Base-by-base conservation (phyloP, 1,284 basidiomycete species). In the Cutaneotrichosporon sp. region DNA sequence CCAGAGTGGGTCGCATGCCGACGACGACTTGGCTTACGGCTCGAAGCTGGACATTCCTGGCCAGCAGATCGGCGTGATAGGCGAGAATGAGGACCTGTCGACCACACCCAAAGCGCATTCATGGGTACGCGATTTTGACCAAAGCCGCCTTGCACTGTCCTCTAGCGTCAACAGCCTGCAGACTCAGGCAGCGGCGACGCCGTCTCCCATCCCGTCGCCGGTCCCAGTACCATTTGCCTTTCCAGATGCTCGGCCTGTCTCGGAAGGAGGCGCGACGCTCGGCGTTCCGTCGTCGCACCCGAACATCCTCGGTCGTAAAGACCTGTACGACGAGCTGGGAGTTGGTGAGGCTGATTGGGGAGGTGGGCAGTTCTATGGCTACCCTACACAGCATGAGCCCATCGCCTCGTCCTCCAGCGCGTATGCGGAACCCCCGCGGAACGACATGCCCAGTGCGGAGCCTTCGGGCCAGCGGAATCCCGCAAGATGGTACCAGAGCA, bases 401-500 rank as follows among this genome's bases (percentile, higher is more conserved):
- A 26, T 50, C 14, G 58, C 58, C 16, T 50, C 47, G 22, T 53
- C 58, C 14, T 60, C 58, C 36, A 52, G 42, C 42, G 21, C 18
- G 5, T 46, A 53, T 18, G 31, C 50, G 11, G 10, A 31, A 8
- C 50, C 16, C 13, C 22, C 2, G 22, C 26, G 22, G 49, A 11
- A 31, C 31, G 18, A 22, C 26, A 26, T 26, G 26, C 50, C 10
- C 14, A 22, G 30, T 2, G 46, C 8, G 34, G 58, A 60, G 50
- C 55, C 36, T 10, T 78, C 76, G 77, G 62, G 59, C 14, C 59
- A 71, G 38, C 71, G 76, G 56, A 58, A 72, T 1, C 73, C 57
- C 65, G 65, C 32, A 73, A 76, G 73, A 59, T 81, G 76, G 76
- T 76, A 78, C 6, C 73, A 78, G 67, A 71, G 70, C 58, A 81